phyloP scores from a whole-genome alignment of 768 basidiomycete species.

The Filobasidium floriforme region DNA sequence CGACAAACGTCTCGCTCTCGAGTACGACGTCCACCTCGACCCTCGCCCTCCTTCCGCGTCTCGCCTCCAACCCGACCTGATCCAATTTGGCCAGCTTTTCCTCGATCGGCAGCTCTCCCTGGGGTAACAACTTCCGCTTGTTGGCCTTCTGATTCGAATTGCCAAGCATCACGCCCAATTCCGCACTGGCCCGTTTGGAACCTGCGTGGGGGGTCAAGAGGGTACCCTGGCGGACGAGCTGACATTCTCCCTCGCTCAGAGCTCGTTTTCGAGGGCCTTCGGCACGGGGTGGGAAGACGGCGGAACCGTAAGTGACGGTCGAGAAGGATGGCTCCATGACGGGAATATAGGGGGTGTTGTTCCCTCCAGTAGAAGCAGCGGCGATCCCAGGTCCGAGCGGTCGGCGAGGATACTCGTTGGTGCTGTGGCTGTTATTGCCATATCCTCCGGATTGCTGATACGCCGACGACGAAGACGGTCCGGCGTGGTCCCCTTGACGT shows the following conservation, averaged over 20 bases:
- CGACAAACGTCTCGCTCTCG: conserved; percentile 65
- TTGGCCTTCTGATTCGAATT: conserved; percentile 25
- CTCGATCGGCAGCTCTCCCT: conserved; percentile 25
- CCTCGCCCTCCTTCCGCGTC: conserved; percentile 52
- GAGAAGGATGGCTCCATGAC: conserved; percentile 15
- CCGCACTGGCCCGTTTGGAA: conserved; percentile 35
- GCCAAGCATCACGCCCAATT: conserved; percentile 40
- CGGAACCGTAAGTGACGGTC: conserved; percentile 4
- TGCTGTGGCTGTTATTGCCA: no score
- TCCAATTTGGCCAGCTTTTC: conserved; percentile 49
- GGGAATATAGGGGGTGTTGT: conserved; percentile 17
- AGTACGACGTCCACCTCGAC: conserved; percentile 76
- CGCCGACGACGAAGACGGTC: no score
- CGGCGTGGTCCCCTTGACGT: no score
- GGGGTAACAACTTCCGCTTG: conserved; percentile 33
- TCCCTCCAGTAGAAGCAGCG: not conserved
- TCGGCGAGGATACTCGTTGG: not conserved
- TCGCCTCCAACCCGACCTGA: conserved; percentile 57
- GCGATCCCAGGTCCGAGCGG: conserved; percentile 18
- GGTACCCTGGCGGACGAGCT: conserved; percentile 41
- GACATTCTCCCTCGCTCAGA: conserved; percentile 37
- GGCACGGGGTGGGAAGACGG: conserved; percentile 19
- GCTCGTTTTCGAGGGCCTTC: conserved; percentile 28
- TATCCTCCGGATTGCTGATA: no score
- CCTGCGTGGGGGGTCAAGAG: conserved; percentile 38